These are phyloP conservation scores for Epichloe brachyelytri DNA, from an alignment of 2,329 filamentous ascomycete species.

Conservation along the genomic window DNA sequence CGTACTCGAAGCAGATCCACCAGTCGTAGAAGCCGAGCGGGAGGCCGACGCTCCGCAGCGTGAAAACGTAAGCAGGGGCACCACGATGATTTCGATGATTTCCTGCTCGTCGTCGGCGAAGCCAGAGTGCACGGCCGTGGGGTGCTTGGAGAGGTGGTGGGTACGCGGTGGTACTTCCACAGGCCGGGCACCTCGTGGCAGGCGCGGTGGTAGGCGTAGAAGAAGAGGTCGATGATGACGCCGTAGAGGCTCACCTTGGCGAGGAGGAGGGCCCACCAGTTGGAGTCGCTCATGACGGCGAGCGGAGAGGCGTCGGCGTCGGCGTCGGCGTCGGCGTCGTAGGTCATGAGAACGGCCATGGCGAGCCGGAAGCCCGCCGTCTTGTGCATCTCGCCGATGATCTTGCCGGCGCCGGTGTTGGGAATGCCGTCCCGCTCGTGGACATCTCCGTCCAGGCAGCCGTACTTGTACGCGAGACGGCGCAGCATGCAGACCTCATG, in stretches of 20 bases:
- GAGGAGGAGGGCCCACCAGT: conserved; percentile 21
- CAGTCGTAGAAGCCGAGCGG: conserved; percentile 33
- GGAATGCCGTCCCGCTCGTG: conserved; percentile 18
- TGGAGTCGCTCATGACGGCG: conserved; percentile 5
- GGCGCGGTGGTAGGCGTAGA: conserved; percentile 23
- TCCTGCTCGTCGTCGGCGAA: conserved; percentile 30
- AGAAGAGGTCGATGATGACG: conserved; percentile 31
- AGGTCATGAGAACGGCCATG: conserved; percentile 16
- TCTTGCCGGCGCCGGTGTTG: conserved; percentile 23
- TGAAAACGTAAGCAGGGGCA: conserved; percentile 26
- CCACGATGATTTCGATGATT: conserved; percentile 26
- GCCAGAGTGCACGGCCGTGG: conserved; percentile 26
- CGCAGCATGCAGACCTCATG: not conserved
- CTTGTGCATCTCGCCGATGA: conserved; percentile 19
- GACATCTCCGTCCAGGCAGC: conserved; percentile 29
- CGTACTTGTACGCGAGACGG: conserved; percentile 21
- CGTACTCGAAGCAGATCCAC: conserved; percentile 31
- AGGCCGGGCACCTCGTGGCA: conserved; percentile 27
- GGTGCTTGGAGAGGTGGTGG: conserved; percentile 32
- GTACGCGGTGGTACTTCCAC: conserved; percentile 32
- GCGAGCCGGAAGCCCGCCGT: conserved; percentile 17
- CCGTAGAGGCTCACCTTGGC: conserved; percentile 27
- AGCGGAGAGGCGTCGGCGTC: too few species aligned
- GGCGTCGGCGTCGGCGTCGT: conserved; percentile 11
- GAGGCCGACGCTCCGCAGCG: conserved; percentile 19